Percentiles rank a stretch among this genome's conserved stretches.
These are phyloP conservation scores for Strombidium stylifer DNA, from an alignment of 73 alveolate genomes.

Conservation along the genomic window DNA sequence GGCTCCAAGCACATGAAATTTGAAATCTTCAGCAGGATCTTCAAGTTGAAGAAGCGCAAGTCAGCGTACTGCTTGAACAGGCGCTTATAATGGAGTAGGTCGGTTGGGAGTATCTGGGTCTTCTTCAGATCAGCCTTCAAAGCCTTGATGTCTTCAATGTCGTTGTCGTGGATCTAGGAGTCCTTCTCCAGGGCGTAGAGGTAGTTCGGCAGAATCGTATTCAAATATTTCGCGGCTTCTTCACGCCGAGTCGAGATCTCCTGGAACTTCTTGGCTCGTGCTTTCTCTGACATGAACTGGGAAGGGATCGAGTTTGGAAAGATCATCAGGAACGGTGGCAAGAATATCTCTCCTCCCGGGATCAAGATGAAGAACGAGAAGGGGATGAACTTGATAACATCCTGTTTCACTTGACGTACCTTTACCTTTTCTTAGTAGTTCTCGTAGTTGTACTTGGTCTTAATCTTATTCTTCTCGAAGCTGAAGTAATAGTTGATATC, in stretches of 20 bases:
- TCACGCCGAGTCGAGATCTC: slow-evolving; percentile 15
- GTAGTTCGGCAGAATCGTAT: slow-evolving; percentile 39
- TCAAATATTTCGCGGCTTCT: slow-evolving; percentile 56
- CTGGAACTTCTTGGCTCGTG: slow-evolving; percentile 34
- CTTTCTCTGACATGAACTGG: slow-evolving; percentile 50
- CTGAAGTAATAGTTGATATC: slow-evolving; percentile 36
- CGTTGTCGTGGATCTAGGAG: background rate
- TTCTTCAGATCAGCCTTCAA: slow-evolving; percentile 18
- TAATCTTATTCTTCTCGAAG: slow-evolving; percentile 2
- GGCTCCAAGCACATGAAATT: slow-evolving; percentile 61
- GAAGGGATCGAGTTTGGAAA: slow-evolving; percentile 92
- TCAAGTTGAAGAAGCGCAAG: slow-evolving; percentile 31
- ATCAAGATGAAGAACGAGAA: slow-evolving; percentile 80
- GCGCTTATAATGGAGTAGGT: slow-evolving; percentile 42
- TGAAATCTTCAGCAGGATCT: slow-evolving; percentile 29
- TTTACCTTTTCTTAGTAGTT: slow-evolving; percentile 4
- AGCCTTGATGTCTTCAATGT: slow-evolving; percentile 20
- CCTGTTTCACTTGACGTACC: slow-evolving; percentile 40
- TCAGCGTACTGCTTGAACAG: slow-evolving; percentile 35
- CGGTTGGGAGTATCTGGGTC: slow-evolving; percentile 40
- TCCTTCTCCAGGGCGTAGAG: slow-evolving; percentile 34
- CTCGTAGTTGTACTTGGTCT: slow-evolving; percentile 31
- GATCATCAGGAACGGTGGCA: slow-evolving; percentile 82
- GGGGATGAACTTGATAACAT: slow-evolving; percentile 83
- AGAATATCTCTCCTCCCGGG: slow-evolving; percentile 85